These are phyloP conservation scores for Fragaria nilgerrensis DNA, from an alignment of 306 rosid species.

Conservation along the genomic window DNA sequence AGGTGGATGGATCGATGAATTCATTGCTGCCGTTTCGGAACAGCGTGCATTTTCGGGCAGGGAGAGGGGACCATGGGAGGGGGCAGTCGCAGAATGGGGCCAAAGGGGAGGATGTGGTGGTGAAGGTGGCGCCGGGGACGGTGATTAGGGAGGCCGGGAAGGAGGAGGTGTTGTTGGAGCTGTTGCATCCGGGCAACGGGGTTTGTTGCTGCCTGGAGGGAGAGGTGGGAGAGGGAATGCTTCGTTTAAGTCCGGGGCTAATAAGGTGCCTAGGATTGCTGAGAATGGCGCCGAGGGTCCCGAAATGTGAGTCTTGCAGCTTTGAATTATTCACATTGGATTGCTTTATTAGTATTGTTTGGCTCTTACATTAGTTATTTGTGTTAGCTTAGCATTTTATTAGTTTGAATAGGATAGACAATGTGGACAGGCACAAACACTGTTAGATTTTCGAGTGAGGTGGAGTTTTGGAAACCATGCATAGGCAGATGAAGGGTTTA, in stretches of 20 bases:
- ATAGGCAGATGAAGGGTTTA: neutral
- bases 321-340: neutral
- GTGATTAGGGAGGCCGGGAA: constrained; percentile 59
- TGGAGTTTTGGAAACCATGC: neutral
- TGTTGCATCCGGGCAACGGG: constrained; percentile 70
- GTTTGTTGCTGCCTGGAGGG: constrained; percentile 79
- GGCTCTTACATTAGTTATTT: neutral
- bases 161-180: constrained; percentile 68
- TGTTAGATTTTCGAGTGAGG: neutral
- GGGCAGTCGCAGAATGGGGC: constrained; percentile 76
- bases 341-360: neutral
- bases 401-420: neutral
- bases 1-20: constrained; percentile 80
- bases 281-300: constrained; percentile 88
- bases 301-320: constrained; percentile 57
- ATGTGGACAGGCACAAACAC: neutral
- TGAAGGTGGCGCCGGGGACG: constrained; percentile 89
- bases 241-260: constrained; percentile 71
- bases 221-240: constrained; percentile 98
- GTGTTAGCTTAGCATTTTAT: neutral
- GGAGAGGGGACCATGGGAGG: constrained; percentile 74
- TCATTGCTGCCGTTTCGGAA: constrained; percentile 78
- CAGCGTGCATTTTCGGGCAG: constrained; percentile 84
- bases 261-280: constrained; percentile 88
- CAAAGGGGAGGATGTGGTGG: constrained; percentile 80